Evolutionary conservation across 805 yeast species (phyloP).

Genomic region (Lachancea sp.): DNA sequence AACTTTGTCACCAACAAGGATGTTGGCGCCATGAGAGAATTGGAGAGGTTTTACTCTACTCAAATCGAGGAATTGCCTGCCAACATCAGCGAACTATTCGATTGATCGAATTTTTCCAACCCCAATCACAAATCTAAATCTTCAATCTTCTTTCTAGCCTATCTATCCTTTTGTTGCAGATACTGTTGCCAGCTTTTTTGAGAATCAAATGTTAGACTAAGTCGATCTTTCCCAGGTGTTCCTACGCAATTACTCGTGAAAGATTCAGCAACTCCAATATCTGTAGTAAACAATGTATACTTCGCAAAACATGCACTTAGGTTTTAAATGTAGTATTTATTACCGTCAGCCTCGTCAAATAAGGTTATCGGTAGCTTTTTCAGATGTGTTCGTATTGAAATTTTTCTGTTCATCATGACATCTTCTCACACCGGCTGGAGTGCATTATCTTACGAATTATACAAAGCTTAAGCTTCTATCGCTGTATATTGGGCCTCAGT

Average conservation of each 20-base stretch:
- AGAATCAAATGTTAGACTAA: not conserved
- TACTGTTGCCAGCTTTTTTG: not conserved
- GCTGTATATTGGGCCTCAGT: not conserved
- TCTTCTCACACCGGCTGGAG: not conserved
- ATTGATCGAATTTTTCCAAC: slow-evolving; percentile 1
- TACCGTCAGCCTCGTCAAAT: not conserved
- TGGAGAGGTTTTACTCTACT: slow-evolving; percentile 67
- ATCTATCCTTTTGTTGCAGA: slow-evolving; percentile 2
- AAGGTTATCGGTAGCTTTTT: no score
- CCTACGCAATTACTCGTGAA: slow-evolving; percentile 6
- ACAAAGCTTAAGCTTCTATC: not conserved
- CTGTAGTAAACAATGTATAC: slow-evolving; percentile 8
- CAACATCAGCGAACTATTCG: slow-evolving; percentile 49
- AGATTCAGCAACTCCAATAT: slow-evolving; percentile 1
- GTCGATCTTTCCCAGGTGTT: slow-evolving; percentile 1
- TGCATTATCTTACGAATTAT: no score
- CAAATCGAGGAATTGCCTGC: slow-evolving; percentile 76
- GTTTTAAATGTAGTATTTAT: not conserved
- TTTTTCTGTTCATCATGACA: slow-evolving; percentile 3
- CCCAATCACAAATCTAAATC: not conserved
- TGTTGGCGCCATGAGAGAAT: slow-evolving; percentile 61
- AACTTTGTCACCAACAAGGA: slow-evolving; percentile 85
- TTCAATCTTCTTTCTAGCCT: slow-evolving; percentile 2
- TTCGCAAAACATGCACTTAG: slow-evolving; percentile 9
- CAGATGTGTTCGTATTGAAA: not conserved